Evolutionary conservation across 768 basidiomycete genomes (phyloP).

Genomic region (Cystobasidium tubakii): DNA sequence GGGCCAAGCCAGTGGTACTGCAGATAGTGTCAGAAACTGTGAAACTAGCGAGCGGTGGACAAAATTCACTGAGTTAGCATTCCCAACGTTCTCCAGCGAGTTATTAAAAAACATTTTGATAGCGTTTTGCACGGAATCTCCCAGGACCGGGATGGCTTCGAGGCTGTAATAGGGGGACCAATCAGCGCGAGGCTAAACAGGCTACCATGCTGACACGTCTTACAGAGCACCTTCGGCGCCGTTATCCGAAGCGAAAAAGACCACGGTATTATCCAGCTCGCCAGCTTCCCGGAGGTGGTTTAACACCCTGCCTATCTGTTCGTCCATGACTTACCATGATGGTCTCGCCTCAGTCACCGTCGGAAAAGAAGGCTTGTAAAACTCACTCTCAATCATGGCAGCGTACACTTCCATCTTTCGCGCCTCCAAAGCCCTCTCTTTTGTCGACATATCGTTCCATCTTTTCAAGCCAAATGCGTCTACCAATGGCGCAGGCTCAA

Average conservation of each 20-base stretch:
- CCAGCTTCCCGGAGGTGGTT: neutral
- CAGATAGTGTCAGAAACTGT: no score
- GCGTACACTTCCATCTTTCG: neutral
- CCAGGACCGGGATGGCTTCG: neutral
- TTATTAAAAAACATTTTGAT: neutral
- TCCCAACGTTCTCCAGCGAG: neutral
- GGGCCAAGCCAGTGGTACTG: neutral
- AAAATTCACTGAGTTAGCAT: neutral
- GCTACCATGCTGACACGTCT: neutral
- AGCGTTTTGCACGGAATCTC: neutral
- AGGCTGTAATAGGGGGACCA: neutral
- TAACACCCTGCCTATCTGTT: neutral
- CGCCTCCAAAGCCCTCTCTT: neutral
- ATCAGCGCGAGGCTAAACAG: neutral
- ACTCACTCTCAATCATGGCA: constrained; percentile 9
- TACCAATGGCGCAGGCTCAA: neutral
- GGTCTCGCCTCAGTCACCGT: no score
- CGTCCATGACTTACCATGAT: neutral
- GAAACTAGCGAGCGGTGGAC: no score
- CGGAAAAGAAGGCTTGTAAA: no score
- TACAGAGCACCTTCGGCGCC: neutral
- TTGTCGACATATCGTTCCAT: neutral
- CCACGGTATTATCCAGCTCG: neutral
- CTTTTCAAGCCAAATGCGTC: neutral
- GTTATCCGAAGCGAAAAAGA: neutral